Conservation (phyloP, 805 yeast species). For the Saccharomycopsis sp. region DNA sequence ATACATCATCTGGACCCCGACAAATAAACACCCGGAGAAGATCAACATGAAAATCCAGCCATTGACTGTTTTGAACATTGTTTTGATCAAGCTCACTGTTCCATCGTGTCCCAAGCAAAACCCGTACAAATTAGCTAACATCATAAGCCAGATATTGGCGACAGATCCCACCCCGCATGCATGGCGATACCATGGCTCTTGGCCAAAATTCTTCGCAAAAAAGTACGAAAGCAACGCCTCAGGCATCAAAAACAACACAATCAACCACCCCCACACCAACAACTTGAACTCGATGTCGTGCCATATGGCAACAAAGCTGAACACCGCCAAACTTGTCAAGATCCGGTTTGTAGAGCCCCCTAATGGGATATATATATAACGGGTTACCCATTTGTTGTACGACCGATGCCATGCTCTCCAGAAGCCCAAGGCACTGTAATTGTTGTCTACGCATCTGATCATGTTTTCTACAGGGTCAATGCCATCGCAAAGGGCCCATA, state of each 20-base stretch:
- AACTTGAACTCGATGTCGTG: conserved; percentile 89
- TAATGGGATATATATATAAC: conserved; percentile 85
- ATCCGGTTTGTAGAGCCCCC: conserved; percentile 77
- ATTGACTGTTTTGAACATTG: conserved; percentile 61
- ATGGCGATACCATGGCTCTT: conserved; percentile 67
- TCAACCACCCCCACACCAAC: conserved; percentile 92
- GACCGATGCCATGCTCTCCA: conserved; percentile 99
- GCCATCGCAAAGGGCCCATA: conserved; percentile 89
- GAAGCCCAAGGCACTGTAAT: conserved; percentile 87
- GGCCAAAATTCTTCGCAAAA: conserved; percentile 32
- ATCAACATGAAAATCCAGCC: conserved; percentile 59
- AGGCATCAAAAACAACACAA: conserved; percentile 81
- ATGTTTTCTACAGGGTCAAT: conserved; percentile 97
- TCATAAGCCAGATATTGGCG: conserved; percentile 92
- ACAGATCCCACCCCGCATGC: conserved; percentile 85
- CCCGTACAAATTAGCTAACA: conserved; percentile 92
- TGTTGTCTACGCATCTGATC: conserved; percentile 93
- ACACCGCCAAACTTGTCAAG: conserved; percentile 74
- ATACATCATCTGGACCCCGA: conserved; percentile 90
- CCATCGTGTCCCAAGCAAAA: conserved; percentile 93
- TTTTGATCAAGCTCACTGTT: conserved; percentile 52
- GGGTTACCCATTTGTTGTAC: conserved; percentile 80
- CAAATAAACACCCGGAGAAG: conserved; percentile 63
- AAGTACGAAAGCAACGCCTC: conserved; percentile 59
- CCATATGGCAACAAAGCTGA: conserved; percentile 96